Evolutionary conservation across 176 grass and related monocot genomes (phyloP).

Genomic region (Oryza meridionalis): DNA sequence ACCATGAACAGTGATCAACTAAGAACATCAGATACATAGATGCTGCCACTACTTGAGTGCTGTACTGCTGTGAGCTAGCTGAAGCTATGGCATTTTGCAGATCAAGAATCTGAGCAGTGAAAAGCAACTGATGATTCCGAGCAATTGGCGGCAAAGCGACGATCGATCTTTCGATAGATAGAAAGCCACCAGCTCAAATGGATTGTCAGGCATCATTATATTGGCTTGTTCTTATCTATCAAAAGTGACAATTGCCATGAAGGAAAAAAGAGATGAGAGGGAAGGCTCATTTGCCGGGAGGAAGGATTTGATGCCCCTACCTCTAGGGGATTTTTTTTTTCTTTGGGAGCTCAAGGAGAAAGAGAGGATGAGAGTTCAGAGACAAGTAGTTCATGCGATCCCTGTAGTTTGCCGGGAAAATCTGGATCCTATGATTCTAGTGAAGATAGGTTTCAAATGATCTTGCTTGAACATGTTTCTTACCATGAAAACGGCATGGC

Average conservation of each 20-base stretch:
- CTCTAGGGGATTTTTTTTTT: not conserved
- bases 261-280: conserved; percentile 41
- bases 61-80: not conserved
- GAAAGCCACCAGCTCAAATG: not conserved
- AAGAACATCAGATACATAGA: conserved; percentile 24
- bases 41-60: conserved; percentile 16
- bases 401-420: conserved; percentile 31
- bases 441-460: conserved; percentile 3
- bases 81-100: not conserved
- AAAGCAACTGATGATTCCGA: conserved; percentile 31
- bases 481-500: not conserved
- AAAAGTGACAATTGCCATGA: conserved; percentile 29
- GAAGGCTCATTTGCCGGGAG: conserved; percentile 9
- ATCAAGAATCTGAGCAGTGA: not conserved
- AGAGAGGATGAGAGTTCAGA: conserved; percentile 50
- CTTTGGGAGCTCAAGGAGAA: not conserved
- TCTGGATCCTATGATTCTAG: conserved; percentile 21
- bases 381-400: conserved; percentile 34
- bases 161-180: not conserved
- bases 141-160: conserved; percentile 4
- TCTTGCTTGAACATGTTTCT: conserved; percentile 12
- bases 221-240: conserved; percentile 40
- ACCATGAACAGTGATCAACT: conserved; percentile 5
- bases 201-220: conserved; percentile 1
- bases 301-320: conserved; percentile 46